These are phyloP conservation scores for Neurospora hispaniola DNA, from an alignment of 495 filamentous ascomycete species.

Conservation along the genomic window DNA sequence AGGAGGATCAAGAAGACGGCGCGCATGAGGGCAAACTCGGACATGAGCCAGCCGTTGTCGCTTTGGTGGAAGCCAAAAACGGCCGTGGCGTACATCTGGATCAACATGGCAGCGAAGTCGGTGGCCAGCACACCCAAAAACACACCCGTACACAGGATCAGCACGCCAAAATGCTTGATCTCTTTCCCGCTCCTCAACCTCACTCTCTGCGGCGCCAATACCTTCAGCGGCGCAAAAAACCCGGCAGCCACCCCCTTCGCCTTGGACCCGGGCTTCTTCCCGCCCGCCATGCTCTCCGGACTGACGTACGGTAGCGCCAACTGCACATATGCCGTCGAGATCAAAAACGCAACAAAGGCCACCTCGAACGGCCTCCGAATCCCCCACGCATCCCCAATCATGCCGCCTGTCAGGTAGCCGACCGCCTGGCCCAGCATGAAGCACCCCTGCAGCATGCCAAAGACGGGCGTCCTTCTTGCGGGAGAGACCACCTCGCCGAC, in stretches of 20 bases:
- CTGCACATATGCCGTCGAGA: slow-evolving; percentile 26
- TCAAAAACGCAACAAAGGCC: slow-evolving; percentile 36
- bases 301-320: slow-evolving; percentile 32
- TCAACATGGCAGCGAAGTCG: slow-evolving; percentile 39
- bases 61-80: slow-evolving; percentile 41
- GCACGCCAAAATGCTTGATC: slow-evolving; percentile 37
- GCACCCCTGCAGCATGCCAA: slow-evolving; percentile 44
- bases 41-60: slow-evolving; percentile 45
- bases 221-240: slow-evolving; percentile 44
- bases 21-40: slow-evolving; percentile 39
- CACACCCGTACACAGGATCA: slow-evolving; percentile 42
- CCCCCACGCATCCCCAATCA: slow-evolving; percentile 40
- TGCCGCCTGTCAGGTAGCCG: slow-evolving; percentile 42
- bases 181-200: slow-evolving; percentile 29
- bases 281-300: slow-evolving; percentile 20
- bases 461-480: slow-evolving; percentile 37
- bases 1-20: slow-evolving; percentile 43
- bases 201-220: slow-evolving; percentile 39
- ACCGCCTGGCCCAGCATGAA: slow-evolving; percentile 45
- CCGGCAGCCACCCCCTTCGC: slow-evolving; percentile 25
- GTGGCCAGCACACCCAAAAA: slow-evolving; percentile 48
- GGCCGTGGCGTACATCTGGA: slow-evolving; percentile 45
- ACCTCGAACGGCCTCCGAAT: slow-evolving; percentile 43
- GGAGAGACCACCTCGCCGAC: slow-evolving; percentile 40
- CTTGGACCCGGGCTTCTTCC: slow-evolving; percentile 11